Percentiles rank a stretch among this genome's conserved stretches.
phyloP scores from a whole-genome alignment of 257 asterid genomes.

The Capsicum chinense region DNA sequence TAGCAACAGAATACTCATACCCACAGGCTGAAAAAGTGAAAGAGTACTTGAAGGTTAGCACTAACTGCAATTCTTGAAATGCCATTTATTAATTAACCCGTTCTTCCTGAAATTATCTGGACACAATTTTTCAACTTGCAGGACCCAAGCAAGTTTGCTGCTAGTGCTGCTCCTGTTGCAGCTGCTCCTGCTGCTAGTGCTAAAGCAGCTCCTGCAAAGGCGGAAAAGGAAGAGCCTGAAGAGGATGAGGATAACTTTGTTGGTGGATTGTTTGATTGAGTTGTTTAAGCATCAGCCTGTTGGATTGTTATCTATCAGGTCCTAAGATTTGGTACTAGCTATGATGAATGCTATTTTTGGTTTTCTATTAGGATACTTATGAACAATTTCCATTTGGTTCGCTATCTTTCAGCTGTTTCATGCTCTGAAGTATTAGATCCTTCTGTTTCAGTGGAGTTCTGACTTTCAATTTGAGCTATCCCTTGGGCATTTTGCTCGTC shows the following conservation, averaged over 20 bases:
- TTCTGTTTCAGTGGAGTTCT: neutral
- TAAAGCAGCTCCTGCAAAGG: conserved; percentile 29
- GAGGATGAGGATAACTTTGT: conserved; percentile 38
- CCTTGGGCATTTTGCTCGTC: neutral
- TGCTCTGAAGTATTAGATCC: neutral
- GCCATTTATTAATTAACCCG: neutral
- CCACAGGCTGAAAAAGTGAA: conserved; percentile 43
- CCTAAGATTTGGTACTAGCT: neutral
- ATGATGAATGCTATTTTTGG: conserved; percentile 7
- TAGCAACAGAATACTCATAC: conserved; percentile 43
- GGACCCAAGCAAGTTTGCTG: conserved; percentile 44
- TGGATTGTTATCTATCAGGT: neutral
- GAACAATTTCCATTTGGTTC: neutral
- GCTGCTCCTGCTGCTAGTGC: conserved; percentile 26
- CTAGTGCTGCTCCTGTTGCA: conserved; percentile 5
- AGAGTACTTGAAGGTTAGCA: conserved; percentile 42
- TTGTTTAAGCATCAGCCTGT: neutral
- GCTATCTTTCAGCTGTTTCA: neutral
- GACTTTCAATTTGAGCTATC: neutral
- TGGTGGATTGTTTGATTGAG: conserved; percentile 38
- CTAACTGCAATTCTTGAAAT: neutral
- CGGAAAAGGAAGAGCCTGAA: conserved; percentile 43
- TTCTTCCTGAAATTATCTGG: neutral
- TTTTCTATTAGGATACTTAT: neutral
- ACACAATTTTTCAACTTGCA: conserved; percentile 26